Conservation (phyloP, 1,284 basidiomycete species). For the Ceratobasidium papillatum region DNA sequence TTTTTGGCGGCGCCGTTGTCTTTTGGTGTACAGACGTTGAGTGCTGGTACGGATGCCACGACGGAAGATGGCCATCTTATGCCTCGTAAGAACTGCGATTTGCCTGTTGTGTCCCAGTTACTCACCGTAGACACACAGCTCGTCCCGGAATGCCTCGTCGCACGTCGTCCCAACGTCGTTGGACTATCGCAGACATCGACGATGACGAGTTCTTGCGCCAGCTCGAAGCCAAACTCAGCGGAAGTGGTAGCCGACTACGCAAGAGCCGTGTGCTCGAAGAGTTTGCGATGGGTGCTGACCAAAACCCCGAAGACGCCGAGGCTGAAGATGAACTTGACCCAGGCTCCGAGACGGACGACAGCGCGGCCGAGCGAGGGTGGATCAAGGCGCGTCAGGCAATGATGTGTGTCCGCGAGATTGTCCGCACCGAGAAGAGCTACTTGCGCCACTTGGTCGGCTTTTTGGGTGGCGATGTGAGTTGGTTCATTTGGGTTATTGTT, state of each 20-base stretch:
- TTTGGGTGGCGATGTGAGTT: conserved; percentile 55
- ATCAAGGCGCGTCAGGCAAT: conserved; percentile 64
- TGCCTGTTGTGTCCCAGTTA: background rate
- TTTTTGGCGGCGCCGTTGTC: conserved; percentile 5
- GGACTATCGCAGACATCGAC: conserved; percentile 55
- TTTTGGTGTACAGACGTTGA: background rate
- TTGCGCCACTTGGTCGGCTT: conserved; percentile 61
- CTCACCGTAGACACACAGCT: background rate
- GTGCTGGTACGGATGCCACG: background rate
- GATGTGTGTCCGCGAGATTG: conserved; percentile 67
- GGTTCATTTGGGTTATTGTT: conserved; percentile 10
- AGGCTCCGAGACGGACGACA: conserved; percentile 44
- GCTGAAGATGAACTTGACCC: conserved; percentile 48
- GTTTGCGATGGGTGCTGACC: conserved; percentile 44
- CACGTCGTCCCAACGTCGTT: conserved; percentile 47
- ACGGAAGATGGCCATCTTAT: conserved; percentile 28
- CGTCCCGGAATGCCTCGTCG: conserved; percentile 39
- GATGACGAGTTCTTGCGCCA: conserved; percentile 54
- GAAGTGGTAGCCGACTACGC: conserved; percentile 47
- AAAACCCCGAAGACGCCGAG: conserved; percentile 42
- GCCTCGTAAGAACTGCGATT: conserved; percentile 1
- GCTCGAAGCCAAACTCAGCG: conserved; percentile 48
- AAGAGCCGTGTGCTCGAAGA: conserved; percentile 48
- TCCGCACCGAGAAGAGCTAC: conserved; percentile 72
- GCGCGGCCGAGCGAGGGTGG: conserved; percentile 57